Percentiles rank a stretch among this genome's conserved stretches.
Evolutionary conservation across 2,329 filamentous ascomycete species (phyloP).

Genomic region (Aureobasidium vineae): DNA sequence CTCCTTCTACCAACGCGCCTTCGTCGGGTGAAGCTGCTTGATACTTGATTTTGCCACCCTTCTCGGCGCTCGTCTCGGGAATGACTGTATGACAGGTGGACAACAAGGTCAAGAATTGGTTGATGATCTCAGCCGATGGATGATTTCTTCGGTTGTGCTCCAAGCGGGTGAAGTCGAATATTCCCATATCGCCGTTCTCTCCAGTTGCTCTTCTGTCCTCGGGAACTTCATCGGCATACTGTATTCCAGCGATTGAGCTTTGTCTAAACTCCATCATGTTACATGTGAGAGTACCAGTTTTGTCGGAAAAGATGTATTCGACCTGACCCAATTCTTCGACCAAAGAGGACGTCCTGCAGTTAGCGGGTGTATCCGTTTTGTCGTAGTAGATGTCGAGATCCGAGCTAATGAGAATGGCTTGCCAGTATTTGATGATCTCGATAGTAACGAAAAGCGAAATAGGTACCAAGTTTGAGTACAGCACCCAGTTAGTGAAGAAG

Average conservation of each 20-base stretch:
- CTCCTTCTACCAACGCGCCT: slow-evolving; percentile 92
- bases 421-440: slow-evolving; percentile 96
- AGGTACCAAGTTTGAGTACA: slow-evolving; percentile 94
- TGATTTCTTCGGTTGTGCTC: slow-evolving; percentile 64
- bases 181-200: slow-evolving; percentile 71
- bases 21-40: slow-evolving; percentile 97
- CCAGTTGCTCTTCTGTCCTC: slow-evolving; percentile 78
- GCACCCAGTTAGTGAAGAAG: slow-evolving; percentile 96
- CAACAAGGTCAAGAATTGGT: slow-evolving; percentile 85
- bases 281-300: slow-evolving; percentile 95
- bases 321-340: slow-evolving; percentile 98
- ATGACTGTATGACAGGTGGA: slow-evolving; percentile 97
- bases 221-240: slow-evolving; percentile 88
- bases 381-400: slow-evolving; percentile 98
- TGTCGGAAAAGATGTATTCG: slow-evolving; percentile 98
- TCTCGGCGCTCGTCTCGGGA: slow-evolving; percentile 78
- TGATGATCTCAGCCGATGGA: slow-evolving; percentile 58
- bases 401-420: slow-evolving; percentile 95
- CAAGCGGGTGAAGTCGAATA: slow-evolving; percentile 80
- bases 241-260: slow-evolving; percentile 86
- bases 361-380: slow-evolving; percentile 89
- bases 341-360: slow-evolving; percentile 91
- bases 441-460: slow-evolving; percentile 98
- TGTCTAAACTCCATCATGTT: slow-evolving; percentile 99
- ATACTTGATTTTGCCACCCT: slow-evolving; percentile 83